Evolutionary conservation across 257 asterid genomes (phyloP), one percentile per base, ranked within the genome.

Genomic region (Scutellaria baicalensis): DNA sequence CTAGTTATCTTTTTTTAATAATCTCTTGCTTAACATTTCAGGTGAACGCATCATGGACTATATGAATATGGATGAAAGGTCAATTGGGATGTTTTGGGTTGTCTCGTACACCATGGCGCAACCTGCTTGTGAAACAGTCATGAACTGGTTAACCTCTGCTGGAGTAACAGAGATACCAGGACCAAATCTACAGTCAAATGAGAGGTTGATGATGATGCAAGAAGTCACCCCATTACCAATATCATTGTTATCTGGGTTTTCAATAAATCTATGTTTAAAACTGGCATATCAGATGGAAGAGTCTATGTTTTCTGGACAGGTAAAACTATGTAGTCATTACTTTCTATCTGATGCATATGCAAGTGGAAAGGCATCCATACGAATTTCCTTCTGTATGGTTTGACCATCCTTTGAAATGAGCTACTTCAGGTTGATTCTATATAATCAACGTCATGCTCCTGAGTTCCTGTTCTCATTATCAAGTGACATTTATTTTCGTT

Each of bases 11-110:
- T 20, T 54, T 67, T 33, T 44, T 55, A 17, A 54, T 59, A 13
- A 23, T 36, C 38, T 52, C 65, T 69, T 56, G 54, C 75, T 13
- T 43, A 38, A 57, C 36, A 31, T 18, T 52, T 76, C 83, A 93
- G 99, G 96, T 79, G 97, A 93, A 54, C 87, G 96, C 59, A 85
- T 83, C 72, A 80, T 91, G 91, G 96, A 93, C 83, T 93, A 91
- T 77, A 82, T 89, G 96, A 93, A 91, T 79, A 83, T 93, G 99
- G 99, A 93, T 81, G 99, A 93, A 72, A 86, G 96, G 79, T 87
- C 99, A 64, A 81, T 83, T 74, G 99, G 99, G 78, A 93, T 93
- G 99, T 93, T 93, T 81, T 93, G 99, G 99, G 99, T 93, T 68
- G 96, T 93, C 59, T 93, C 99, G 42, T 86, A 93, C 88, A 93